Conservation (phyloP, 2,329 filamentous ascomycete genomes). For the Paecilomyces formosus region DNA sequence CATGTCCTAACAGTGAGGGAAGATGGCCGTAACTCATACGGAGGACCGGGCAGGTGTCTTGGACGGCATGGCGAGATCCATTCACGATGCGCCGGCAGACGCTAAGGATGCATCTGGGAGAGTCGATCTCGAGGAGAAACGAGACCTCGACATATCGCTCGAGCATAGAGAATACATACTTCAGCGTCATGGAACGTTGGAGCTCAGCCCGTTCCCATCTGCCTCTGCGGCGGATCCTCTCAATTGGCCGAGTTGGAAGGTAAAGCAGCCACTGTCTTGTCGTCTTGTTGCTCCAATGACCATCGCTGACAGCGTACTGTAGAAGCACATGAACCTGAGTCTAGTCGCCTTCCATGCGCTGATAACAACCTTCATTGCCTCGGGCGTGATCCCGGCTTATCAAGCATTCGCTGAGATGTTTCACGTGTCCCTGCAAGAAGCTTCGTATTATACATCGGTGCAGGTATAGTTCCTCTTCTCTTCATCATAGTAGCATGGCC, state of each 20-base stretch:
- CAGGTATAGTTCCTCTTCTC: neutral
- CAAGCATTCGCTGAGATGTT: slow-evolving; percentile 46
- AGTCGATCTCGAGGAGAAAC: slow-evolving; percentile 1
- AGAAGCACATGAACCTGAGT: slow-evolving; percentile 44
- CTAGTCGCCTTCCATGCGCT: slow-evolving; percentile 50
- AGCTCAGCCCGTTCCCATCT: slow-evolving; percentile 48
- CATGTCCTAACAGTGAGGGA: neutral
- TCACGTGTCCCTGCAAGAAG: slow-evolving; percentile 38
- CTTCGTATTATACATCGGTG: slow-evolving; percentile 47
- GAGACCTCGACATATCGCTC: slow-evolving; percentile 11
- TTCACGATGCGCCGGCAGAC: neutral
- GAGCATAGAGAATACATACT: slow-evolving; percentile 43
- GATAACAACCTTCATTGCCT: slow-evolving; percentile 49
- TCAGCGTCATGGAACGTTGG: slow-evolving; percentile 46
- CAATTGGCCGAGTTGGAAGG: slow-evolving; percentile 14
- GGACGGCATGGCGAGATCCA: neutral
- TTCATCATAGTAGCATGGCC: neutral
- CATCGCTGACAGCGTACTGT: slow-evolving; percentile 1
- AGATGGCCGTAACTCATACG: neutral
- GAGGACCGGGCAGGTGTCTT: neutral
- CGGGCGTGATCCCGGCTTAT: slow-evolving; percentile 48
- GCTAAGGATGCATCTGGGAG: neutral
- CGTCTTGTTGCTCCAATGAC: neutral
- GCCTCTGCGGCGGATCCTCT: slow-evolving; percentile 48
- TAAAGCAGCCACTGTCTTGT: slow-evolving; percentile 7